Percentiles rank a stretch among this genome's conserved stretches.
Evolutionary conservation across 2,329 filamentous ascomycete species (phyloP).

Genomic region (Penicillium sp.): DNA sequence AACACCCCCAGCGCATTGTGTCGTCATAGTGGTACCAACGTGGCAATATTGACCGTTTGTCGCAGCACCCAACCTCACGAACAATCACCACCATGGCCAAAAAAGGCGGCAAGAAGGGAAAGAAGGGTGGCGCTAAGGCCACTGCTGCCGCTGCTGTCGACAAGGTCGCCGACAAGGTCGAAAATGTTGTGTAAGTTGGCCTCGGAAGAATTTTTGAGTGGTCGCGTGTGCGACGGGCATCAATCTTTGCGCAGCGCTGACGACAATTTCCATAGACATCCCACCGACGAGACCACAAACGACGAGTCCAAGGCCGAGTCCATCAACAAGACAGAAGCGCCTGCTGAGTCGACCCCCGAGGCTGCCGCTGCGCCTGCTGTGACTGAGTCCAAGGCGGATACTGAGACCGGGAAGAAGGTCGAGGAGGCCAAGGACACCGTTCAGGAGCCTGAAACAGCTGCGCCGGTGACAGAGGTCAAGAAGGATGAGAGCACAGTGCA

Average conservation of each 20-base stretch:
- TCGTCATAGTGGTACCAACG: slow-evolving; percentile 11
- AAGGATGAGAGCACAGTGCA: slow-evolving; percentile 15
- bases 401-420: slow-evolving; percentile 12
- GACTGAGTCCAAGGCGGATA: slow-evolving; percentile 13
- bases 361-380: slow-evolving; percentile 8
- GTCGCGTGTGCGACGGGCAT: slow-evolving; percentile 11
- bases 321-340: slow-evolving; percentile 13
- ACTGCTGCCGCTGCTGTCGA: slow-evolving; percentile 25
- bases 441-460: neutral
- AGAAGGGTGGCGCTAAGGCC: slow-evolving; percentile 29
- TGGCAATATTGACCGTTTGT: slow-evolving; percentile 12
- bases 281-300: slow-evolving; percentile 18
- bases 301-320: slow-evolving; percentile 10
- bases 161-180: slow-evolving; percentile 27
- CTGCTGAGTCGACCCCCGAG: slow-evolving; percentile 15
- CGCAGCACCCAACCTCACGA: slow-evolving; percentile 8
- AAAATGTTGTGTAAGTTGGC: slow-evolving; percentile 35
- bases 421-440: slow-evolving; percentile 1
- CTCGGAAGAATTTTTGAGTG: slow-evolving; percentile 6
- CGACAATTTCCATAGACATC: neutral
- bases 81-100: slow-evolving; percentile 29
- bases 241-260: slow-evolving; percentile 5
- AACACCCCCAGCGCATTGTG: slow-evolving; percentile 3
- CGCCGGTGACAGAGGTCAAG: slow-evolving; percentile 10
- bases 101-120: slow-evolving; percentile 36